phyloP scores from a whole-genome alignment of 768 basidiomycete species.

The Psilocybe cubensis region DNA sequence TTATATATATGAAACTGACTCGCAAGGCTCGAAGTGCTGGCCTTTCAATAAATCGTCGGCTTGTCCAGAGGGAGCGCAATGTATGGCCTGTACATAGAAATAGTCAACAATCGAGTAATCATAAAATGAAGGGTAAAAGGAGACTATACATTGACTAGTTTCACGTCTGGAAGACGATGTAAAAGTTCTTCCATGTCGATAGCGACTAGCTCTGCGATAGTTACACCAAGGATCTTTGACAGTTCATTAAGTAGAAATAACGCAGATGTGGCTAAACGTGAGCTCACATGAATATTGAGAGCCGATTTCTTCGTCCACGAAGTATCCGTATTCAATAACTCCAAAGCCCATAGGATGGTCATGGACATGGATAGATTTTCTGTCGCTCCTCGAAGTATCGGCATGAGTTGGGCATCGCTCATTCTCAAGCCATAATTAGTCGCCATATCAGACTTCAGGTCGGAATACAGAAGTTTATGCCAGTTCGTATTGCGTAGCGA shows the following conservation, averaged over 20 bases:
- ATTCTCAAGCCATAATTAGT: slow-evolving; percentile 8
- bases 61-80: no score
- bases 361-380: slow-evolving; percentile 29
- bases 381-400: background rate
- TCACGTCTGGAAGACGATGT: background rate
- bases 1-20: no score
- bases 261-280: background rate
- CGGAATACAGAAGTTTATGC: slow-evolving; percentile 15
- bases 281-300: slow-evolving; percentile 33
- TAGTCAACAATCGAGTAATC: no score
- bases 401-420: background rate
- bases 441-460: slow-evolving; percentile 3
- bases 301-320: slow-evolving; percentile 31
- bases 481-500: slow-evolving; percentile 29
- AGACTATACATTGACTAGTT: background rate
- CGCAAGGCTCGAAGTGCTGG: no score
- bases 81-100: no score
- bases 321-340: slow-evolving; percentile 27
- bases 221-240: background rate
- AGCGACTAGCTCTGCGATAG: background rate
- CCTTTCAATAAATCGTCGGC: no score
- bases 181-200: background rate
- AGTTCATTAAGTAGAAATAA: background rate
- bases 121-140: no score
- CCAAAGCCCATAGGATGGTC: slow-evolving; percentile 33